Base-by-base conservation (phyloP, 1,284 basidiomycete genomes). In the Meripilus lineatus region DNA sequence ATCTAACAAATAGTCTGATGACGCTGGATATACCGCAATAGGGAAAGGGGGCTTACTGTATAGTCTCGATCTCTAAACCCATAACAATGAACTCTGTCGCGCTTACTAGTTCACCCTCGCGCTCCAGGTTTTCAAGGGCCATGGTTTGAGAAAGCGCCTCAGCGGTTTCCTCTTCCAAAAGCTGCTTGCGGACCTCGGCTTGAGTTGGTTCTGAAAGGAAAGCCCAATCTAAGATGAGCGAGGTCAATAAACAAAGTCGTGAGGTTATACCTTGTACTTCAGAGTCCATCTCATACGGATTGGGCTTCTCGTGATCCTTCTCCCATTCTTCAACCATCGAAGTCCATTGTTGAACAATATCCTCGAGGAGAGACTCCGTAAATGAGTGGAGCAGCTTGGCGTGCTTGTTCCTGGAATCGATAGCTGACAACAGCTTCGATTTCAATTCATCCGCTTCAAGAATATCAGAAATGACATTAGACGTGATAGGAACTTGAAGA, bases 1-100 rank as follows among this genome's bases (percentile, higher is more conserved):
- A 17, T 25, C 13, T 38, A 23, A 5, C 5, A n/a, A 15, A n/a
- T 8, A 40, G 17, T 11, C 17, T 25, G 5, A 28, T 40, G 8
- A n/a, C n/a, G n/a, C n/a, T n/a, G 7, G 15, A 7, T 15, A 18
- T 7, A 35, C 15, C 8, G 3, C 40, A 25, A 28, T 10, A 3
- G 36, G n/a, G n/a, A n/a, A n/a, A n/a, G n/a, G n/a, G n/a, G n/a
- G n/a, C 50, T 26, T 36, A 51, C 50, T 51, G 50, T 14, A 38
- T 13, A 3, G 46, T 44, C 21, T 51, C 47, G 2, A 51, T 18
- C 22, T 51, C 47, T 2, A 51, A 32, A 3, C 50, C 50, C 4
- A 38, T 33, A 14, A 36, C n/a, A 2, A 51, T 14, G 25, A 51
- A 51, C 14, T 5, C 22, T 7, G 14, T 37, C 8, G 47, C 15